Evolutionary conservation across 345 rosid species (phyloP).

Genomic region (Reutealis trisperma): DNA sequence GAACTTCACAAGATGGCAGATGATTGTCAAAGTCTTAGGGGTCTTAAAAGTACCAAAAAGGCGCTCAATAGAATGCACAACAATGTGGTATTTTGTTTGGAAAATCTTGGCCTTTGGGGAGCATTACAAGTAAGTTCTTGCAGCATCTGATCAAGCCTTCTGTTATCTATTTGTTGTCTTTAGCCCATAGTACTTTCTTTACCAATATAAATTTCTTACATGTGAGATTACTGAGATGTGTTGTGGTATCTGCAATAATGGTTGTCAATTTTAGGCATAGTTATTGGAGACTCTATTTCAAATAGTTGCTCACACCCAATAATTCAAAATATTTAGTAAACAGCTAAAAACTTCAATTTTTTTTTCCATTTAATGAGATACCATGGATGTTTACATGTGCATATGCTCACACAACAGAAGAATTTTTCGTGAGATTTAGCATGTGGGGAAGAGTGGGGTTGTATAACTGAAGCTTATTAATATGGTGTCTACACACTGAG

Average conservation of each 20-base stretch:
- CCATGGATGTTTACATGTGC: neutral
- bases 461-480: neutral
- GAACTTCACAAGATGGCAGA: conserved; percentile 48
- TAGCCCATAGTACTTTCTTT: neutral
- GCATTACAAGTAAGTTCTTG: conserved; percentile 62
- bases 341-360: neutral
- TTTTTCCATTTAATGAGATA: neutral
- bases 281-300: neutral
- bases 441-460: neutral
- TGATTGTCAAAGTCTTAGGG: conserved; percentile 47
- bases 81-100: conserved; percentile 58
- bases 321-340: neutral
- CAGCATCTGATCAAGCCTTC: conserved; percentile 11
- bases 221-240: neutral
- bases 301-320: neutral
- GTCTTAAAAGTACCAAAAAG: conserved; percentile 52
- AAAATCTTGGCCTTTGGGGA: conserved; percentile 83
- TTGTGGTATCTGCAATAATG: neutral
- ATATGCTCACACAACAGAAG: neutral
- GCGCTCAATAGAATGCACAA: conserved; percentile 64
- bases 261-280: neutral
- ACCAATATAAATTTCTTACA: neutral
- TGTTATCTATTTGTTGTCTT: conserved; percentile 1
- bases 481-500: neutral
- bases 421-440: neutral